Percentiles rank a stretch among this genome's conserved stretches.
Evolutionary conservation across 2,329 filamentous ascomycete genomes (phyloP).

Genomic region (Nemania sp.): DNA sequence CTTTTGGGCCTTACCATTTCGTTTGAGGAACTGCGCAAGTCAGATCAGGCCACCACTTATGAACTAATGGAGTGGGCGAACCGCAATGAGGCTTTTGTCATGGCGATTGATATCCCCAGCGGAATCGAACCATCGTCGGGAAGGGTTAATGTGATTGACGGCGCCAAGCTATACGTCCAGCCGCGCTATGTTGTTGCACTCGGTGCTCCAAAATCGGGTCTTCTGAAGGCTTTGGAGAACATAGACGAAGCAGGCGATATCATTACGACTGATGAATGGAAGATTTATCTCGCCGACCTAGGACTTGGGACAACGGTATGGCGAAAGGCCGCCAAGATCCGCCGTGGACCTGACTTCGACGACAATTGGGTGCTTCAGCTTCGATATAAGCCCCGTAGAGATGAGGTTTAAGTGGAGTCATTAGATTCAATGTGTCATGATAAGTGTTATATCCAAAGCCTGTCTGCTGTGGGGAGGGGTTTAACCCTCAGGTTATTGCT

Average conservation of each 20-base stretch:
- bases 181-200: slow-evolving; percentile 87
- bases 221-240: slow-evolving; percentile 79
- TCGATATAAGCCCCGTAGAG: slow-evolving; percentile 55
- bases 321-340: slow-evolving; percentile 83
- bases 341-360: slow-evolving; percentile 89
- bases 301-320: slow-evolving; percentile 86
- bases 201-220: slow-evolving; percentile 85
- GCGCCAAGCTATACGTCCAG: slow-evolving; percentile 81
- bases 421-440: not conserved
- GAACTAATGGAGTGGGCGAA: slow-evolving; percentile 96
- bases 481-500: no score
- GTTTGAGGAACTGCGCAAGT: slow-evolving; percentile 87
- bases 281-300: slow-evolving; percentile 86
- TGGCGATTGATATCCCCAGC: slow-evolving; percentile 92
- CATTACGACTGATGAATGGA: slow-evolving; percentile 73
- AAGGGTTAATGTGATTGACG: slow-evolving; percentile 74
- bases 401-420: slow-evolving; percentile 28
- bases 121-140: slow-evolving; percentile 86
- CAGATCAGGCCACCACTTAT: slow-evolving; percentile 85
- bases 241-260: slow-evolving; percentile 63
- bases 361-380: slow-evolving; percentile 86
- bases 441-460: not conserved
- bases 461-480: not conserved
- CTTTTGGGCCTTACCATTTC: slow-evolving; percentile 86
- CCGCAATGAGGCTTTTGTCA: slow-evolving; percentile 81